phyloP scores from a whole-genome alignment of 1,284 basidiomycete species.

The Somion occarium region DNA sequence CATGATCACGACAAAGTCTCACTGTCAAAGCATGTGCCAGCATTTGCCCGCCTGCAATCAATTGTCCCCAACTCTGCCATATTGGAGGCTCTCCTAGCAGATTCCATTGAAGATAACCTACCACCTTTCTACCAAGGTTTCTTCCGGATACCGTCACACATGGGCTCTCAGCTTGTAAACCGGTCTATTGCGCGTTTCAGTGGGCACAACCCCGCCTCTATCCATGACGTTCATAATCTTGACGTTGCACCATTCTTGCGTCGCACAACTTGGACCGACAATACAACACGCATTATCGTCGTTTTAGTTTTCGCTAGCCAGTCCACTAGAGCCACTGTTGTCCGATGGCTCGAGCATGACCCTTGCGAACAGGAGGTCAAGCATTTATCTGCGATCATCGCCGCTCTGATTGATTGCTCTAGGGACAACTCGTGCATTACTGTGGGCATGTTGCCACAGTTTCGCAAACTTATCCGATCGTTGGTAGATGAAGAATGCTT shows the following conservation, averaged over 20 bases:
- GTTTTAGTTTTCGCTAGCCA: conserved; percentile 38
- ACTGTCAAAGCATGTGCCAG: neutral
- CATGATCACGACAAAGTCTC: neutral
- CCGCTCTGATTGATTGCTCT: conserved; percentile 14
- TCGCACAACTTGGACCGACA: conserved; percentile 35
- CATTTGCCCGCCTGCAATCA: conserved; percentile 18
- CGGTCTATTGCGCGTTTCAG: neutral
- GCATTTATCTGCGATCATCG: conserved; percentile 15
- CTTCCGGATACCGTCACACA: no score
- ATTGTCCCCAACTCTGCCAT: conserved; percentile 31
- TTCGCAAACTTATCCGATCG: conserved; percentile 4
- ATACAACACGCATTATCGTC: conserved; percentile 36
- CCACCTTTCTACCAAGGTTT: conserved; percentile 40
- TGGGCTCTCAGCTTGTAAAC: no score
- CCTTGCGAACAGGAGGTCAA: neutral
- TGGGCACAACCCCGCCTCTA: neutral
- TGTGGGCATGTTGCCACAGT: conserved; percentile 10
- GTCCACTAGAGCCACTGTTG: conserved; percentile 15
- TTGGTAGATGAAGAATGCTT: neutral
- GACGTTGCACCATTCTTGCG: conserved; percentile 31
- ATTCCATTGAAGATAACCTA: conserved; percentile 33
- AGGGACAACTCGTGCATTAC: neutral
- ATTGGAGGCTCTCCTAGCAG: conserved; percentile 46
- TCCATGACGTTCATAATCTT: conserved; percentile 11
- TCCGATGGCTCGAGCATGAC: conserved; percentile 28